These are phyloP conservation scores for Acanthamoeba healyi DNA, from an alignment of 208 protist species.

Conservation along the genomic window DNA sequence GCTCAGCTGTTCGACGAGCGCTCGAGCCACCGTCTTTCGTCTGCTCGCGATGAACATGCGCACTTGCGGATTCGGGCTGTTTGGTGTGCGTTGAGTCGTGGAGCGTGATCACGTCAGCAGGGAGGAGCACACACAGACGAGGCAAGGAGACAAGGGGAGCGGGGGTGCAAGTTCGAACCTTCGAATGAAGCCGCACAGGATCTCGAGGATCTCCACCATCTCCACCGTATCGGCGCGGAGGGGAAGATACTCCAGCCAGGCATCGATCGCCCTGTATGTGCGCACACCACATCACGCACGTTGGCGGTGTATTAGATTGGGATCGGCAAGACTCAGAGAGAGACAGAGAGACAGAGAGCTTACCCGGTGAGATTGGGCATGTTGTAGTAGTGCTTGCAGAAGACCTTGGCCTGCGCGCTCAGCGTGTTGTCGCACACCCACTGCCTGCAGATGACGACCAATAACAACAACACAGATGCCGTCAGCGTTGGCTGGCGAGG, in stretches of 20 bases:
- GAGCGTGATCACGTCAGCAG: not conserved
- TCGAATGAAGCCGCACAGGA: slow-evolving; percentile 23
- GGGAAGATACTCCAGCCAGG: not conserved
- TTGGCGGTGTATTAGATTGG: not conserved
- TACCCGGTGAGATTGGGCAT: slow-evolving; percentile 41
- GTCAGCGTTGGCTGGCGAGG: too few relatives aligned
- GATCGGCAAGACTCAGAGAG: not conserved
- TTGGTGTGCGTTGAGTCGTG: too few relatives aligned
- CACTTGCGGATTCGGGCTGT: not conserved
- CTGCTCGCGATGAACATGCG: not conserved
- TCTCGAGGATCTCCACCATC: not conserved
- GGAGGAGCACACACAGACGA: not conserved
- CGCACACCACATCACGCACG: too few relatives aligned
- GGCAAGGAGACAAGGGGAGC: not conserved
- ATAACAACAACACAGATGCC: not conserved
- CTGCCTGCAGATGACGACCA: not conserved
- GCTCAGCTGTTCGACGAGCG: not conserved
- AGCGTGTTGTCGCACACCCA: slow-evolving; percentile 34
- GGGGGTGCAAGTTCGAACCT: not conserved
- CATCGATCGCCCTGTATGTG: not conserved
- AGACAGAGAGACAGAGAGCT: not conserved
- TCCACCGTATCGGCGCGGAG: not conserved
- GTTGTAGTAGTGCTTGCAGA: slow-evolving; percentile 49
- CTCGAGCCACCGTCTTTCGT: not conserved
- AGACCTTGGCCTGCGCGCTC: slow-evolving; percentile 49